Percentiles rank a stretch among this genome's conserved stretches.
Conservation (phyloP, 2,329 filamentous ascomycete species). For the Uncinocarpus reesii region DNA sequence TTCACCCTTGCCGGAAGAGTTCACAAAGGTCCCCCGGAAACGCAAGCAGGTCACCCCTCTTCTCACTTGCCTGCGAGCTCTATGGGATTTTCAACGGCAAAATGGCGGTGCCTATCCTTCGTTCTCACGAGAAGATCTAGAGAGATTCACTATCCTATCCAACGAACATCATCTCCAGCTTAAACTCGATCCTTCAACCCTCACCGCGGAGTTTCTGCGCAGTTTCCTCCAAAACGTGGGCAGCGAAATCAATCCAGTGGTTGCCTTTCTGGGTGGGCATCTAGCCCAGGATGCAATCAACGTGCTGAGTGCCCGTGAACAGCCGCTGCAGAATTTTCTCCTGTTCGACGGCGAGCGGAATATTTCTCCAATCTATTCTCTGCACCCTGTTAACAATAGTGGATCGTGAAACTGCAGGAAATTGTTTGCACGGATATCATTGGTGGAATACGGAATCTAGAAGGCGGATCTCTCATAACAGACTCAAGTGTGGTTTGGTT, state of each 20-base stretch:
- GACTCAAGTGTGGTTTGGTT: not conserved
- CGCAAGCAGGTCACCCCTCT: conserved; percentile 68
- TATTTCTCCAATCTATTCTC: conserved; percentile 66
- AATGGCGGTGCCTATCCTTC: conserved; percentile 46
- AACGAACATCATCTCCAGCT: conserved; percentile 68
- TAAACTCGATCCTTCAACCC: conserved; percentile 55
- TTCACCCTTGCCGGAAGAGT: conserved; percentile 62
- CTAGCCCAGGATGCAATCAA: conserved; percentile 97
- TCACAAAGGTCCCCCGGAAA: conserved; percentile 56
- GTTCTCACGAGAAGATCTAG: conserved; percentile 54
- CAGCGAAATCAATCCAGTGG: conserved; percentile 73
- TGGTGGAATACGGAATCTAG: not conserved
- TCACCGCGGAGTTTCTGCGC: conserved; percentile 62
- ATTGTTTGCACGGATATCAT: not conserved
- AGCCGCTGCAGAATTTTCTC: conserved; percentile 90
- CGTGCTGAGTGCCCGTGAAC: conserved; percentile 78
- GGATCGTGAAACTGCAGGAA: not conserved
- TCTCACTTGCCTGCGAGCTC: conserved; percentile 72
- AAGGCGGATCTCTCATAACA: not conserved
- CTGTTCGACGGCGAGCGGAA: conserved; percentile 79
- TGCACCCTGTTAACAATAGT: conserved; percentile 52
- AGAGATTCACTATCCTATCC: conserved; percentile 65
- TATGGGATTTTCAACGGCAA: conserved; percentile 73
- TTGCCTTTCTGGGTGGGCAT: conserved; percentile 79
- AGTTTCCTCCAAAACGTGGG: conserved; percentile 80